Percentiles rank a stretch among this genome's conserved stretches.
Conservation (phyloP, 441 rosid species). For the Raphanus hybrid region DNA sequence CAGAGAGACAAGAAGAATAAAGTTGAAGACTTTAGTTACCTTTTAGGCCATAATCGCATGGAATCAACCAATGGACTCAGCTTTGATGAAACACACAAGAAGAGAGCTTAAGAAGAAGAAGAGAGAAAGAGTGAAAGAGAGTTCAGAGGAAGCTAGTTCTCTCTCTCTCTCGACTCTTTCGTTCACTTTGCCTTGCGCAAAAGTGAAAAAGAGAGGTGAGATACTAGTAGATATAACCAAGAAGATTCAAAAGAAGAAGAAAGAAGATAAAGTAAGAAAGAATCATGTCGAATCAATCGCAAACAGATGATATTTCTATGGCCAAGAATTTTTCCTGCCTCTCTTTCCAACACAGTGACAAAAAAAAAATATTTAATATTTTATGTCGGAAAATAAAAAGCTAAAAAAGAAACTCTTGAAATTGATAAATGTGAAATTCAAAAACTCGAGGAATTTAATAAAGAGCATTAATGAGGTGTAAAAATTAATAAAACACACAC, state of each 20-base stretch:
- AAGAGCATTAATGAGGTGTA: conserved; percentile 9
- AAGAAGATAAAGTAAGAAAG: conserved; percentile 39
- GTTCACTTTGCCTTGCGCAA: conserved; percentile 25
- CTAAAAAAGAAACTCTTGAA: neutral
- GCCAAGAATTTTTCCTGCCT: conserved; percentile 48
- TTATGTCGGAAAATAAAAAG: conserved; percentile 31
- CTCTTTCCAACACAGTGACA: conserved; percentile 17
- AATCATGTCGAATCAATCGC: conserved; percentile 29
- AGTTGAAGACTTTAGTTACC: conserved; percentile 50
- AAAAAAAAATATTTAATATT: conserved; percentile 44
- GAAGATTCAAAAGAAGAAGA: conserved; percentile 38
- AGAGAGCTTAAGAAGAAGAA: neutral
- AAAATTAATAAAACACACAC: neutral
- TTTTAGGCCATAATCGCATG: conserved; percentile 77
- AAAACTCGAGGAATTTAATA: conserved; percentile 12
- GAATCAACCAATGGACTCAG: no score
- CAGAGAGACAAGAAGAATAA: neutral
- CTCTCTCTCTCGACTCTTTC: neutral
- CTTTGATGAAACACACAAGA: no score
- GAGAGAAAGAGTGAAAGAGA: conserved; percentile 45
- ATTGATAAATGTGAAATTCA: conserved; percentile 11
- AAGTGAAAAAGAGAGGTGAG: conserved; percentile 36
- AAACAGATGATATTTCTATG: conserved; percentile 71
- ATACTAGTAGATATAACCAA: conserved; percentile 28
- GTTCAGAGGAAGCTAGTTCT: neutral